Base-by-base conservation (phyloP, 371 early-diverging fungal species). In the Mortierella sp. region DNA sequence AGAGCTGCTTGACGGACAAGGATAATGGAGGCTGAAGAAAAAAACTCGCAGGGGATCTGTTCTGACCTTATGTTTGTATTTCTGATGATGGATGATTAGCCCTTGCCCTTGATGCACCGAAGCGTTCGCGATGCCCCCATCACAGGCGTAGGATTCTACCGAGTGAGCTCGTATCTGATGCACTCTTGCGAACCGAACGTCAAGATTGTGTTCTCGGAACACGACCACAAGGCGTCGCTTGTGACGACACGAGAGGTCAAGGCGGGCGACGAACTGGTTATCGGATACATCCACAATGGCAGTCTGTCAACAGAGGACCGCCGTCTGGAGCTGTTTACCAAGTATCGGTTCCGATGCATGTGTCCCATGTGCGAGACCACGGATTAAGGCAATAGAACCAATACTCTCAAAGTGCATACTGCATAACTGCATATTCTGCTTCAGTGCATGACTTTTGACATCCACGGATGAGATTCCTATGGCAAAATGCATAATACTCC, bases 61-160 rank as follows among this genome's bases (percentile, higher is more conserved):
- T n/a, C n/a, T n/a, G n/a, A n/a, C n/a, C n/a, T n/a, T n/a, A n/a
- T n/a, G n/a, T n/a, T n/a, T n/a, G n/a, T n/a, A n/a, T n/a, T n/a
- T n/a, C n/a, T n/a, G n/a, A n/a, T n/a, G 80, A 24, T 72, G 67
- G 19, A 66, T 76, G n/a, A n/a, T n/a, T 78, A 81, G 71, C 78
- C 78, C 38, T 76, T 70, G 12, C 78, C 79, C 48, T 67, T 64
- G 60, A 71, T 81, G 39, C 71, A 71, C 68, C 78, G 81, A 53
- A 78, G 85, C 78, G 58, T 67, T 23, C 62, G 66, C 46, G 81
- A 81, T 34, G 71, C 71, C 2, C 83, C 84, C 27, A 72, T 85
- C 45, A 86, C 82, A 31, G 93, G 90, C 28, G 84, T 87, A 61
- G 92, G 88, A 60, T 83, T 94, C 58, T 95, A 95, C 84, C 84